Base-by-base conservation (phyloP, 495 filamentous ascomycete genomes). In the Entonaema liquescens region DNA sequence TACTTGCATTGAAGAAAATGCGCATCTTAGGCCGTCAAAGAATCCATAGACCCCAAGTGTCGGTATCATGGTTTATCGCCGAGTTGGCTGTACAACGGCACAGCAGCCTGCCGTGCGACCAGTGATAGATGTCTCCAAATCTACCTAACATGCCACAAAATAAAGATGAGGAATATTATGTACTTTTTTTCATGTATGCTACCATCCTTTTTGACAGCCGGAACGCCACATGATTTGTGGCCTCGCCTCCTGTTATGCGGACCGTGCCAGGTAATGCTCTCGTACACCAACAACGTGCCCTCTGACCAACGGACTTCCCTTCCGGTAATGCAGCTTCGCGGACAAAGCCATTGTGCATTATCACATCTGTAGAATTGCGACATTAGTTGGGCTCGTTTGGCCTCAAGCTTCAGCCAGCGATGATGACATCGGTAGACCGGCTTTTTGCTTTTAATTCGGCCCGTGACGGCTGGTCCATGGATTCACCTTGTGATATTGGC, bases 191-290 rank as follows among this genome's bases (percentile, higher is more conserved):
- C 59, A 42, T 68, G 64, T 68, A 65, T 31, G 54, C 65, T 56
- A 68, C 29, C 49, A 60, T 50, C 44, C 42, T 29, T 13, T n/a
- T 26, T 31, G 61, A 40, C 38, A 28, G 13, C 23, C 60, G 65
- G 65, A 50, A 33, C n/a, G 2, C 25, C 36, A 72, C 55, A 52
- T 72, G 60, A 72, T 72, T 72, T 47, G 64, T 65, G 36, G 70
- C 64, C 52, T 60, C 17, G 59, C 57, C 23, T 21, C 23, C 54
- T 25, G 25, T 8, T 15, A 56, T 59, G 36, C 44, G 38, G 17
- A 13, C 33, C 25, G 31, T 38, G 31, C 28, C 29, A 63, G 17
- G 23, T 29, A 31, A 42, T 56, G n/a, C n/a, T 44, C 8, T n/a
- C 19, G 33, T 19, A 38, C 35, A 61, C 42, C 38, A 59, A 42